Evolutionary conservation across 495 filamentous ascomycete genomes (phyloP).

Genomic region (Trypethelium eluteriae): DNA sequence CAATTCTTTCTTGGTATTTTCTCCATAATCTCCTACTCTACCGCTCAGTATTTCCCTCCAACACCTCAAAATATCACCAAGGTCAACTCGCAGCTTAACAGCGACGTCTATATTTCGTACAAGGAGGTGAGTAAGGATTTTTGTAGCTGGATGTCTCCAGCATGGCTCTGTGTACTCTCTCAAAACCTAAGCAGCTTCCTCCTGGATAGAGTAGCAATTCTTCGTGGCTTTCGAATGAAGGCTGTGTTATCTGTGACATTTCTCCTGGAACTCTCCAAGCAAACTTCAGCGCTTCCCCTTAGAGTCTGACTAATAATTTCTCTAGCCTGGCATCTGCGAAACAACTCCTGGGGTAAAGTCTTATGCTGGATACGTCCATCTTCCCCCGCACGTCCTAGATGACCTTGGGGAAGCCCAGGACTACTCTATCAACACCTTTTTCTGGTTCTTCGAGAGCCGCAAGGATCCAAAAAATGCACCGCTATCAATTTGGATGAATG

Average conservation of each 20-base stretch:
- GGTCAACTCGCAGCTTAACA: slow-evolving; percentile 49
- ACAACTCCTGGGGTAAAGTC: slow-evolving; percentile 13
- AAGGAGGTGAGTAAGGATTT: slow-evolving; percentile 45
- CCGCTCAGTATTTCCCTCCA: slow-evolving; percentile 45
- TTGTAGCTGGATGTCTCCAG: background rate
- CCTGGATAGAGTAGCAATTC: slow-evolving; percentile 25
- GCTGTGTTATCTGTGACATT: no score
- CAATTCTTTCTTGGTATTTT: background rate
- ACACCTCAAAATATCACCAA: slow-evolving; percentile 46
- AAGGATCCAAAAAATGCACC: slow-evolving; percentile 50
- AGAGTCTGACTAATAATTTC: slow-evolving; percentile 31
- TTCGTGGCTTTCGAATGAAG: background rate
- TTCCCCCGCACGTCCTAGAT: slow-evolving; percentile 44
- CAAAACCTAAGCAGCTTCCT: slow-evolving; percentile 19
- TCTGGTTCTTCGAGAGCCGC: slow-evolving; percentile 67
- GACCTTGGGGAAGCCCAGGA: slow-evolving; percentile 41
- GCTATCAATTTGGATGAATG: slow-evolving; percentile 61
- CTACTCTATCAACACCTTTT: slow-evolving; percentile 67
- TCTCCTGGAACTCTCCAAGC: background rate
- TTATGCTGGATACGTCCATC: slow-evolving; percentile 37
- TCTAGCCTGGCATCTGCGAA: slow-evolving; percentile 5
- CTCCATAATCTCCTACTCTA: background rate
- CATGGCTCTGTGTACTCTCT: background rate
- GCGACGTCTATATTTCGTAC: slow-evolving; percentile 57
- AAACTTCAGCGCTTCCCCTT: background rate